Base-by-base conservation (phyloP, 768 basidiomycete genomes). In the Mrakia gelida region DNA sequence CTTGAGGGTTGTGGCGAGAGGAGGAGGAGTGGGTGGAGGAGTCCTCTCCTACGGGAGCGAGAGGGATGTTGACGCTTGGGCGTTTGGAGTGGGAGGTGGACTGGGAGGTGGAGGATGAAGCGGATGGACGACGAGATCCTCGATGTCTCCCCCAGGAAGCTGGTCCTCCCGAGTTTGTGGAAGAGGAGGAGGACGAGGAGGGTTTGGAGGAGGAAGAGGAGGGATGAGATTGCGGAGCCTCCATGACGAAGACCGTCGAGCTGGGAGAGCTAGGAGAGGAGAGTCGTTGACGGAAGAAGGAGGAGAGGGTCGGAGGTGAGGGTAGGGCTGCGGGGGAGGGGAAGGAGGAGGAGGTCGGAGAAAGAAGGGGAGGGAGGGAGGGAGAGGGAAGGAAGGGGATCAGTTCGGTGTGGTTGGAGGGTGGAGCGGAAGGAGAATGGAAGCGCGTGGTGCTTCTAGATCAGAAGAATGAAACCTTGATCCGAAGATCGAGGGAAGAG, bases 181-280 rank as follows among this genome's bases (percentile, higher is more conserved):
- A 23, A 5, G 67, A 70, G 3, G 67, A 70, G 15, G 63, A 65
- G 15, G 65, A 67, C 8, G 65, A 67, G 15, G 65, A 30, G 65
- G 32, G 38, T 34, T 59, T 59, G 59, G 65, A 67, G 11, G 67
- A 45, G 13, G 67, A 41, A 9, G 16, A 38, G 26, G 67, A 70
- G 67, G 67, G 67, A 41, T 70, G 65, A 32, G 65, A 68, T 38
- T 68, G 67, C 5, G 67, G 67, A 41, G 41, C 34, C 67, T 70
- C 67, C 67, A 70, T 70, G 67, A 23, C 38, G 23, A n/a, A 21
- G 49, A 21, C 49, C 49, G 49, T 38, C 34, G 67, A 70, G 67
- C 67, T 34, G 16, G 16, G 38, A 21, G 63, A 67, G 52, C 59
- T 26, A 59, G 59, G 9, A 28, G 38, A n/a, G 38, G 34, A 43